Base-by-base conservation (phyloP, 2,329 filamentous ascomycete genomes). In the Trichophyton mentagrophytes region DNA sequence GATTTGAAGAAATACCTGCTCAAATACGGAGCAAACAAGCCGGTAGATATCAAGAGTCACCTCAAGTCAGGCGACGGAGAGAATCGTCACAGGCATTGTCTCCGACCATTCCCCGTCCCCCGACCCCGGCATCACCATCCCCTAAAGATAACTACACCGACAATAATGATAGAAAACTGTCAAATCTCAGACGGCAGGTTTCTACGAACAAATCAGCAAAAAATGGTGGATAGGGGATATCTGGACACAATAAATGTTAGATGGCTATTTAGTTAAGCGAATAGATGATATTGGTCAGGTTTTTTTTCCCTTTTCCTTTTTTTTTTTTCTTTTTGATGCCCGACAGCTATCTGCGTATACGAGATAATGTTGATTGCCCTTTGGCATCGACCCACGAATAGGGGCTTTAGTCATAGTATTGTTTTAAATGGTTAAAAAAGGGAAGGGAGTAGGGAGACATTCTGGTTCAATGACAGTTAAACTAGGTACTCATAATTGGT, bases 31-130 rank as follows among this genome's bases (percentile, higher is more conserved):
- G 25, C 15, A 30, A 51, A 38, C 9, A 27, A 9, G 17, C 3
- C 6, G 58, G 58, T 30, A 46, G 44, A 36, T 60, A 40, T 38
- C n/a, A 63, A 44, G 11, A 61, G 11, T 44, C 36, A 15, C 56
- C 56, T 27, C 36, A n/a, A 2, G 17, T 27, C 22, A 42, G 36
- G 13, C 13, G 56, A 30, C 56, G 38, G n/a, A 58, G 17, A 9
- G 30, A 30, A 25, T 30, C 36, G 25, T 46, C 56, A 25, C 36
- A 25, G 9, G 25, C 17, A 36, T 49, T 25, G 6, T 49, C 40
- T 6, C 57, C 40, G 15, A 36, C 57, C 9, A 44, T n/a, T 17
- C 25, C 44, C 1, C 40, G 4, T 25, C 55, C 33, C 5, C 27
- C 33, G 1, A 42, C 33, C 15, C 55, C 55, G 6, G 40, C 55